phyloP scores from a whole-genome alignment of 768 basidiomycete species.

The Boletus reticuloceps region DNA sequence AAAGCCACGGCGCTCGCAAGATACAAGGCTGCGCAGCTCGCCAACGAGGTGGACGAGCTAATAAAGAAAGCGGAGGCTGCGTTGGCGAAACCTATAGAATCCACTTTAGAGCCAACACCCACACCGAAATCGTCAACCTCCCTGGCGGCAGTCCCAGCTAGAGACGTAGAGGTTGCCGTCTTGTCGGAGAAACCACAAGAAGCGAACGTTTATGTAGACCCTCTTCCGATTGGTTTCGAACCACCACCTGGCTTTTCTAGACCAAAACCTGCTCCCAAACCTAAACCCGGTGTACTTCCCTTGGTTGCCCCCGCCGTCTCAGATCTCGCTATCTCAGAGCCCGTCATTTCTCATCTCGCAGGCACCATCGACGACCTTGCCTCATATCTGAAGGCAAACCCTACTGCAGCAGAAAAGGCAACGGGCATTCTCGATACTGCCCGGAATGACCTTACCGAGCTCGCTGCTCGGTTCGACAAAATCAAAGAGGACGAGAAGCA shows the following conservation, averaged over 20 bases:
- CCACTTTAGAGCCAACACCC: constrained; percentile 20
- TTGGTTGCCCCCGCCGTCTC: constrained; percentile 79
- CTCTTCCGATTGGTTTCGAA: constrained; percentile 91
- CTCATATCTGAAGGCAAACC: constrained; percentile 74
- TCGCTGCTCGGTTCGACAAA: constrained; percentile 73
- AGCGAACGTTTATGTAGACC: constrained; percentile 50
- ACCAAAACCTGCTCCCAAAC: constrained; percentile 49
- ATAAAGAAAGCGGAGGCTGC: constrained; percentile 73
- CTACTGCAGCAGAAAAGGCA: constrained; percentile 63
- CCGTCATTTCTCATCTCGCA: constrained; percentile 91
- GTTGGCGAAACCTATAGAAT: constrained; percentile 43
- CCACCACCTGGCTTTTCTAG: constrained; percentile 86
- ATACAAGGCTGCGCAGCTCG: constrained; percentile 48
- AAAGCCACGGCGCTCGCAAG: constrained; percentile 43
- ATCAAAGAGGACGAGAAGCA: constrained; percentile 77
- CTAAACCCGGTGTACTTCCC: constrained; percentile 50
- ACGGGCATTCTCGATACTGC: constrained; percentile 77
- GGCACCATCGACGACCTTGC: constrained; percentile 91
- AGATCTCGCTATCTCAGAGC: constrained; percentile 72
- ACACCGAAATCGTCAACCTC: constrained; percentile 24
- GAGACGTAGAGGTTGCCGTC: constrained; percentile 25
- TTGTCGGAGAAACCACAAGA: constrained; percentile 26
- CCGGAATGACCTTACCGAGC: constrained; percentile 72
- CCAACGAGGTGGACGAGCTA: constrained; percentile 65
- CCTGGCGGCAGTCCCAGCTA: constrained; percentile 25